Conservation (phyloP, 164 flowering plant genomes). For the Kingdonia uniflora region DNA sequence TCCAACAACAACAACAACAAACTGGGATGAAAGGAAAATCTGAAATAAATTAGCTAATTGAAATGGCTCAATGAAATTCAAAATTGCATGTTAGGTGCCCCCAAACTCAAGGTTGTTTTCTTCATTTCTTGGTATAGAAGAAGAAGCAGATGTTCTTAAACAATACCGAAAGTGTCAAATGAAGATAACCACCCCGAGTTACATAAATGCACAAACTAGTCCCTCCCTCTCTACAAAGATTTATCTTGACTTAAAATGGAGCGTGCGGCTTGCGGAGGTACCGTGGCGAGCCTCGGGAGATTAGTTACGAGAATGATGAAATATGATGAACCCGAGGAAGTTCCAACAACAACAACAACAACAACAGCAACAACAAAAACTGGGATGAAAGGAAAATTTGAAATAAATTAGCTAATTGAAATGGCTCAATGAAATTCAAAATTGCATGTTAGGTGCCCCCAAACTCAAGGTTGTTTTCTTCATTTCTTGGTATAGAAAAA, state of each 20-base stretch:
- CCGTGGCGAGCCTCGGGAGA: too few relatives aligned
- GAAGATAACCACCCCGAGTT: conserved; percentile 4
- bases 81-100: neutral
- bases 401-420: neutral
- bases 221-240: neutral
- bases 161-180: conserved; percentile 5
- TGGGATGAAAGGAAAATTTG: neutral
- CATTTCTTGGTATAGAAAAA: conserved; percentile 1
- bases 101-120: conserved; percentile 5
- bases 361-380: too few relatives aligned
- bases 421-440: conserved; percentile 1
- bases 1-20: too few relatives aligned
- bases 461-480: conserved; percentile 5
- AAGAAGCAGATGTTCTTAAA: conserved; percentile 1
- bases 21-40: neutral
- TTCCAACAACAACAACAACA: too few relatives aligned
- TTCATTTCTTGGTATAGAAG: conserved; percentile 4
- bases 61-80: neutral
- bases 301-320: too few relatives aligned
- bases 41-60: neutral
- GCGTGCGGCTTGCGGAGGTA: too few relatives aligned
- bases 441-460: neutral
- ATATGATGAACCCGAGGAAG: too few relatives aligned
- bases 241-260: too few relatives aligned
- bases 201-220: conserved; percentile 11